Evolutionary conservation across 345 rosid genomes (phyloP), one percentile per base, ranked within the genome.

Genomic region (Arabis hirsuta): DNA sequence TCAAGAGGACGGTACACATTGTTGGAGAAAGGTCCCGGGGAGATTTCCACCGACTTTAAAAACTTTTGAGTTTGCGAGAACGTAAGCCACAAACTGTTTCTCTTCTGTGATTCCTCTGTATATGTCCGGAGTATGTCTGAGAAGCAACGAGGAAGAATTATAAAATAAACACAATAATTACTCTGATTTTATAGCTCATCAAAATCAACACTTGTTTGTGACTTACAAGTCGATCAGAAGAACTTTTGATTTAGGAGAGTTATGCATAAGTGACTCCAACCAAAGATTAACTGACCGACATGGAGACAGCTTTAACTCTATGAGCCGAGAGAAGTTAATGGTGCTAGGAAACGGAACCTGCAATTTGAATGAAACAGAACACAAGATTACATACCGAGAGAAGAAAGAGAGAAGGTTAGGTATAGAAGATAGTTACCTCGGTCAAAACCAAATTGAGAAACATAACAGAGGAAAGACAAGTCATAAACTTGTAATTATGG

Each of bases 221-320:
- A 6, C 36, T 32, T 47, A 67, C 72, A 54, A 42, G 19, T 54
- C 1, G 42, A 43, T 44, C 31, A 4, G 16, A 31, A 68, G 54
- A 27, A 20, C 9, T 67, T 14, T 55, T 67, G 43, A 62, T 55
- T 54, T 54, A 14, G 72, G 72, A 67, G 61, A 46, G 16, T 29
- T 41, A 67, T 12, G 1, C 62, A 27, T 19, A 14, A 67, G 72
- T 55, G 72, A 14, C 5, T 29, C 32, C 31, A 55, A 12, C 72
- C 72, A 65, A 20, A 6, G 3, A 9, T 4, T 5, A 2, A 22
- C 61, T 3, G 22, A n/a, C 51, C 4, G 14, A 39, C 0, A 0
- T 26, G 14, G 27, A 26, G 0, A 13, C 34, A 66, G 48, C 16
- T 14, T 54, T 1, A 53, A 42, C 9, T 43, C 22, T 31, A 12